Evolutionary conservation across 495 filamentous ascomycete genomes (phyloP).

Genomic region (Podospora pseudopauciseta): DNA sequence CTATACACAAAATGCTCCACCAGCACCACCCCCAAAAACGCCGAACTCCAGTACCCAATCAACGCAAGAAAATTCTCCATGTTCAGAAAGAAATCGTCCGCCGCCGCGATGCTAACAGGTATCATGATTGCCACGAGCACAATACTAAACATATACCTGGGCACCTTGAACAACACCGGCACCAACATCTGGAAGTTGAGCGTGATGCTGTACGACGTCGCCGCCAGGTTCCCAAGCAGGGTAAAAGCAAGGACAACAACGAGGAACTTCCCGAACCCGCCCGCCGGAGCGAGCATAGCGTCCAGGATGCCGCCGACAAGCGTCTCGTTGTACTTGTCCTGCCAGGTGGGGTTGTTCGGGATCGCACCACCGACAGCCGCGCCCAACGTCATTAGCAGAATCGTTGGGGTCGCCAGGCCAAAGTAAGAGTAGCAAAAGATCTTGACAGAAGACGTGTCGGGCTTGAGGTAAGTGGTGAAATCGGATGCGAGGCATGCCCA

Average conservation of each 20-base stretch:
- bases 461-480: constrained; percentile 48
- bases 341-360: constrained; percentile 41
- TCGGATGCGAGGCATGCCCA: constrained; percentile 46
- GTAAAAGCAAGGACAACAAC: constrained; percentile 52
- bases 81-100: constrained; percentile 47
- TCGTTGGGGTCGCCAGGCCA: constrained; percentile 46
- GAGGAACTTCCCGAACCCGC: constrained; percentile 56
- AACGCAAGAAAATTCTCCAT: constrained; percentile 53
- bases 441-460: constrained; percentile 40
- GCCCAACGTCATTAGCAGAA: constrained; percentile 52
- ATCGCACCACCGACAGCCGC: constrained; percentile 51
- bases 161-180: constrained; percentile 46
- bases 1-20: constrained; percentile 51
- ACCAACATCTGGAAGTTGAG: constrained; percentile 56
- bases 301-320: constrained; percentile 53
- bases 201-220: constrained; percentile 49
- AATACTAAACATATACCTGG: constrained; percentile 50
- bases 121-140: constrained; percentile 50
- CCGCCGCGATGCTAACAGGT: constrained; percentile 49
- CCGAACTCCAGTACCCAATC: constrained; percentile 56
- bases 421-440: constrained; percentile 46
- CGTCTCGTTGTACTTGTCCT: constrained; percentile 42
- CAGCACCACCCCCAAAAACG: constrained; percentile 48
- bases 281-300: constrained; percentile 50
- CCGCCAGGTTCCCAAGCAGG: constrained; percentile 50